phyloP scores from a whole-genome alignment of 495 filamentous ascomycete genomes.

The Astrothelium subdiscretum region DNA sequence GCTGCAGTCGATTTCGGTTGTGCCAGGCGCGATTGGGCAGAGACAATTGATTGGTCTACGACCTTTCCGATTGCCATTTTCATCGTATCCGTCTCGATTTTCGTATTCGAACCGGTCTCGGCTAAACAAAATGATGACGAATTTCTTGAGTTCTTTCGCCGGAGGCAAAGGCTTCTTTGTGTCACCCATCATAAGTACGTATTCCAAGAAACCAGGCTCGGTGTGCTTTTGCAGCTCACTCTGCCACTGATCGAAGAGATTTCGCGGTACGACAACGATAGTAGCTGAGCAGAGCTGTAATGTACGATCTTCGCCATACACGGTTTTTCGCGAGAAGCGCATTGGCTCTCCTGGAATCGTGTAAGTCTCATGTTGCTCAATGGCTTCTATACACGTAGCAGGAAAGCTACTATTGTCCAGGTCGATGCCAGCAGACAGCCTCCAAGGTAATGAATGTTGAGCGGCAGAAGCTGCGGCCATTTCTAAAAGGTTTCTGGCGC shows the following conservation, averaged over 20 bases:
- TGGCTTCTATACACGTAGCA: background rate
- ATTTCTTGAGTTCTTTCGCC: constrained; percentile 46
- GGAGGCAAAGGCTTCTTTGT: constrained; percentile 45
- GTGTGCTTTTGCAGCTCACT: constrained; percentile 61
- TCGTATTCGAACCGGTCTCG: constrained; percentile 60
- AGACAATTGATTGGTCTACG: background rate
- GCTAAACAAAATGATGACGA: constrained; percentile 73
- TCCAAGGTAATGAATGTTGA: constrained; percentile 59
- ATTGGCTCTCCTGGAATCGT: constrained; percentile 32
- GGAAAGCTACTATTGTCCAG: background rate
- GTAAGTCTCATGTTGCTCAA: constrained; percentile 18
- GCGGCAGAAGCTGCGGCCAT: constrained; percentile 65
- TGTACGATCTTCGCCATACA: constrained; percentile 30
- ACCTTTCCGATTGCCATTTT: constrained; percentile 22
- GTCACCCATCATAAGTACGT: constrained; percentile 46
- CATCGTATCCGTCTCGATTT: constrained; percentile 27
- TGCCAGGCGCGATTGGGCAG: constrained; percentile 14
- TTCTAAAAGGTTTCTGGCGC: constrained; percentile 44
- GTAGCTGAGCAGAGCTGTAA: constrained; percentile 58
- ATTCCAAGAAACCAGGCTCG: constrained; percentile 37
- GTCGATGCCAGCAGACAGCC: constrained; percentile 9
- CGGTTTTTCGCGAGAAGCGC: constrained; percentile 29
- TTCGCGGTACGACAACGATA: constrained; percentile 56
- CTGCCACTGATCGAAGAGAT: constrained; percentile 60
- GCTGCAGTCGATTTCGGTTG: constrained; percentile 30